These are phyloP conservation scores for Boletellus emodensis DNA, from an alignment of 768 basidiomycete genomes.

Conservation along the genomic window DNA sequence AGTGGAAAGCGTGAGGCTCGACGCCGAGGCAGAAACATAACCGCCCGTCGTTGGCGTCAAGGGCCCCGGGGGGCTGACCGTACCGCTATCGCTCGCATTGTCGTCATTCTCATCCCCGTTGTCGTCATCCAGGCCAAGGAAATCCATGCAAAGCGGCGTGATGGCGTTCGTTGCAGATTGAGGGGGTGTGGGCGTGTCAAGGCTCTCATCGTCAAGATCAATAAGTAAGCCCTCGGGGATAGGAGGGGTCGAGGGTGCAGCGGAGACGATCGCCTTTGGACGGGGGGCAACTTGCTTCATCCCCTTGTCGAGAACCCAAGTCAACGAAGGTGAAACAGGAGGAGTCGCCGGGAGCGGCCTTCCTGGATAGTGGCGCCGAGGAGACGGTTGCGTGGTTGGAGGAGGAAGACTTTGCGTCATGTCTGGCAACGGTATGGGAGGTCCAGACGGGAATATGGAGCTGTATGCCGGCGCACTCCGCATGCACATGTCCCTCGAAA, in stretches of 20 bases:
- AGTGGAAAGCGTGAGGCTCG: conserved; percentile 27
- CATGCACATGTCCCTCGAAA: conserved; percentile 30
- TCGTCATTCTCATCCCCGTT: conserved; percentile 16
- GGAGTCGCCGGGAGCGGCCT: conserved; percentile 33
- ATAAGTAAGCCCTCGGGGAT: conserved; percentile 52
- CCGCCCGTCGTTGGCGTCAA: conserved; percentile 30
- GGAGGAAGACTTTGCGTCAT: conserved; percentile 24
- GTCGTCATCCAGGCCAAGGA: conserved; percentile 23
- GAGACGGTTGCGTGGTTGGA: conserved; percentile 21
- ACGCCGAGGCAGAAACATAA: conserved; percentile 21
- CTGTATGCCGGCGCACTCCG: conserved; percentile 34
- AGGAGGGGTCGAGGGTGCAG: conserved; percentile 30
- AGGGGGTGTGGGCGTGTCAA: conserved; percentile 16
- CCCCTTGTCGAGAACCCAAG: conserved; percentile 33
- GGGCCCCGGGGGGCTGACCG: conserved; percentile 30
- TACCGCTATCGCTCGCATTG: conserved; percentile 29
- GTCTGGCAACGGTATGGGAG: conserved; percentile 25
- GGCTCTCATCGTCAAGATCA: conserved; percentile 46
- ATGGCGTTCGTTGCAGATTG: conserved; percentile 5
- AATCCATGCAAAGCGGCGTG: conserved; percentile 19
- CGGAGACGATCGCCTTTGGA: conserved; percentile 18
- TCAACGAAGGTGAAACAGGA: conserved; percentile 30
- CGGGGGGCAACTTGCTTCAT: conserved; percentile 6
- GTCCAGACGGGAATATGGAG: conserved; percentile 32
- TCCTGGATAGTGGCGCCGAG: conserved; percentile 31